Conservation (phyloP, 108 stramenopile genomes). For the Nitzschia inconspicua region DNA sequence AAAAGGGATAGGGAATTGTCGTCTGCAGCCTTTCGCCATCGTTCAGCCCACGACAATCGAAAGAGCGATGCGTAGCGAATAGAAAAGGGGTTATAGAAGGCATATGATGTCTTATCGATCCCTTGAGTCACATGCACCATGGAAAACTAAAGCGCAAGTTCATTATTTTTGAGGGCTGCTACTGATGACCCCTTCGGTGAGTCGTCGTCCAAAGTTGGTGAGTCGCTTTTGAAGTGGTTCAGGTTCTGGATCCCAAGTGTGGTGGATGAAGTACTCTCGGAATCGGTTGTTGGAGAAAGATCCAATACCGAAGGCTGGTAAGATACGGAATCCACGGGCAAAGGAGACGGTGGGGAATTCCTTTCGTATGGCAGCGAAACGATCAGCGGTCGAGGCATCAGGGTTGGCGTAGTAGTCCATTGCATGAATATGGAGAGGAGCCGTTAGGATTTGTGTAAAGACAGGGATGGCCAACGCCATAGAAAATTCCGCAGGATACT, state of each 20-base stretch:
- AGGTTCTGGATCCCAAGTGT: constrained; percentile 18
- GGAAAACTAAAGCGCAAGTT: too few relatives aligned
- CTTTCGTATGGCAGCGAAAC: constrained; percentile 15
- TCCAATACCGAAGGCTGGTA: constrained; percentile 46
- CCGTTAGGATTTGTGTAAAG: constrained; percentile 24
- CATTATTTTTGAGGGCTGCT: too few relatives aligned
- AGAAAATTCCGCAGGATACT: constrained; percentile 24
- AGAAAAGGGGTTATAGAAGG: too few relatives aligned
- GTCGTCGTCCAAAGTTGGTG: constrained; percentile 1
- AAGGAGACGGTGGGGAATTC: constrained; percentile 34
- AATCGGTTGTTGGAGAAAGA: constrained; percentile 45
- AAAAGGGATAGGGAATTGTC: too few relatives aligned
- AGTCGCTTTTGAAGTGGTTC: too few relatives aligned
- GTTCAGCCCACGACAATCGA: too few relatives aligned
- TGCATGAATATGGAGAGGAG: constrained; percentile 43
- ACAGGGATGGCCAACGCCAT: constrained; percentile 35
- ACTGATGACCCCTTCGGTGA: too few relatives aligned
- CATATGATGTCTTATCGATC: too few relatives aligned
- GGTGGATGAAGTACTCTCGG: constrained; percentile 32
- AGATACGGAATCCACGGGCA: constrained; percentile 41
- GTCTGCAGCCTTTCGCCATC: too few relatives aligned
- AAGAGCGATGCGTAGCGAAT: too few relatives aligned
- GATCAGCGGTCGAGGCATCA: constrained; percentile 22
- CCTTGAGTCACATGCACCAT: too few relatives aligned
- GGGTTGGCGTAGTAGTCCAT: constrained; percentile 35